phyloP scores from a whole-genome alignment of 2,329 filamentous ascomycete species.

The Xylaria sp. region DNA sequence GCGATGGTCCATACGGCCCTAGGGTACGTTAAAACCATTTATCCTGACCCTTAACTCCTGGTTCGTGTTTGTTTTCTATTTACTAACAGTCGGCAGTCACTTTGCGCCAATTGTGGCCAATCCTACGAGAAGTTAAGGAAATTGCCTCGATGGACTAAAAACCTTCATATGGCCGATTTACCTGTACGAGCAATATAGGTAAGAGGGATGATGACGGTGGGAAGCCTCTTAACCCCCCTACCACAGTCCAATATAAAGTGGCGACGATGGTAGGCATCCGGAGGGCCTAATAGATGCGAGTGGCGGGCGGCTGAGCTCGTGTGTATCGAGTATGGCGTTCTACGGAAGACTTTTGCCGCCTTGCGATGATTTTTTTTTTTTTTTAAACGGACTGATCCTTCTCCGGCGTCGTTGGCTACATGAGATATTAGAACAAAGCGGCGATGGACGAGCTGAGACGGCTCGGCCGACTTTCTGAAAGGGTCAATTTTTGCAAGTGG shows the following conservation, averaged over 20 bases:
- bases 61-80: conserved; percentile 18
- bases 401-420: conserved; percentile 27
- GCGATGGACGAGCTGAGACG: conserved; percentile 15
- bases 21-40: conserved; percentile 68
- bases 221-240: background rate
- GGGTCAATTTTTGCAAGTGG: background rate
- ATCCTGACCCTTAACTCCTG: background rate
- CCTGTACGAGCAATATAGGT: conserved; percentile 37
- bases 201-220: background rate
- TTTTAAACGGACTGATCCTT: conserved; percentile 5
- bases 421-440: conserved; percentile 16
- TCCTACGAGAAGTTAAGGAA: conserved; percentile 88
- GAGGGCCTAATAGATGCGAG: background rate
- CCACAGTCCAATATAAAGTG: background rate
- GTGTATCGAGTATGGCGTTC: conserved; percentile 35
- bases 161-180: conserved; percentile 65
- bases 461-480: background rate
- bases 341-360: conserved; percentile 3
- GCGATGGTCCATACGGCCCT: conserved; percentile 87
- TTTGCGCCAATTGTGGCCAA: conserved; percentile 94
- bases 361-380: conserved; percentile 4
- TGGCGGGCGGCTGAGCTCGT: conserved; percentile 8
- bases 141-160: conserved; percentile 80
- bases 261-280: background rate
- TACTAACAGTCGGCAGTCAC: conserved; percentile 64